These are phyloP conservation scores for Verticillium tricorpus DNA, from an alignment of 2,329 filamentous ascomycete genomes.

Conservation along the genomic window DNA sequence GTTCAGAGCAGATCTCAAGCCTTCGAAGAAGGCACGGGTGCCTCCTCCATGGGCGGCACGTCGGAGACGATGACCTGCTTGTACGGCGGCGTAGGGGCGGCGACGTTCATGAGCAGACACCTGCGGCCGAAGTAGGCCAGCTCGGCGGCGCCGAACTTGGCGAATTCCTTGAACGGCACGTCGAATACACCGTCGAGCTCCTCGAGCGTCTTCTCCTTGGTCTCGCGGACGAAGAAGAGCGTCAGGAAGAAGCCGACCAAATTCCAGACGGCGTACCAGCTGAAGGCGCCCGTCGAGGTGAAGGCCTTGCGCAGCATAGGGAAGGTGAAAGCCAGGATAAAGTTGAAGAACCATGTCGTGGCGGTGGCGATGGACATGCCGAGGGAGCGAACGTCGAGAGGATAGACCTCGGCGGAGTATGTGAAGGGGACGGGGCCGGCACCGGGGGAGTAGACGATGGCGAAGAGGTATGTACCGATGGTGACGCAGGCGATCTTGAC, in stretches of 20 bases:
- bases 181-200: conserved; percentile 28
- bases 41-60: background rate
- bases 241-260: conserved; percentile 39
- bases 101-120: background rate
- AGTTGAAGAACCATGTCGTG: conserved; percentile 45
- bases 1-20: background rate
- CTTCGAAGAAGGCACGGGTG: background rate
- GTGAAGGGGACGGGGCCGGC: conserved; percentile 62
- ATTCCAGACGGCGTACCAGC: conserved; percentile 46
- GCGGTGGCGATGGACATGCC: conserved; percentile 57
- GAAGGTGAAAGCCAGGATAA: conserved; percentile 39
- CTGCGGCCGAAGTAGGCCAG: conserved; percentile 11
- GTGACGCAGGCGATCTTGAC: conserved; percentile 40
- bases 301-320: conserved; percentile 38
- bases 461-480: conserved; percentile 45
- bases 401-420: conserved; percentile 64
- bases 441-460: conserved; percentile 51
- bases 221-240: conserved; percentile 36
- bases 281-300: conserved; percentile 41
- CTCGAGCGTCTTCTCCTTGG: conserved; percentile 39
- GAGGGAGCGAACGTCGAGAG: conserved; percentile 56
- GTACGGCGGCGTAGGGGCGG: background rate
- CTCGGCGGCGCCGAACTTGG: conserved; percentile 16
- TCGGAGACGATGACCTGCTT: background rate
- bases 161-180: conserved; percentile 3